Evolutionary conservation across 352 stramenopile genomes (phyloP).

Genomic region (Pilasporangium apinafurcum): DNA sequence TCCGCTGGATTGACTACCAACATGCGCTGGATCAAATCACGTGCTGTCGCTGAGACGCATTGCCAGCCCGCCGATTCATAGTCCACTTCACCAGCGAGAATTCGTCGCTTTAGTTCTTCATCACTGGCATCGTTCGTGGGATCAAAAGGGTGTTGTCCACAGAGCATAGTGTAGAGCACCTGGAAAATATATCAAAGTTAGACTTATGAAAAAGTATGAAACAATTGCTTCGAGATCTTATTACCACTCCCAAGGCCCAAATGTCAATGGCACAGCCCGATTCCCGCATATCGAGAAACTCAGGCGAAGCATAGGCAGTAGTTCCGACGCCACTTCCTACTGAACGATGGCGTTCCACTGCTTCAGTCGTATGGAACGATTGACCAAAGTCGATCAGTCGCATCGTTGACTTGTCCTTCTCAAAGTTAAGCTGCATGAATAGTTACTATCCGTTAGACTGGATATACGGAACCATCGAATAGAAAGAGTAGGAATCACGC

Average conservation of each 20-base stretch:
- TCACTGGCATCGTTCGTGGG: conserved; percentile 41
- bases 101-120: conserved; percentile 24
- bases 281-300: conserved; percentile 21
- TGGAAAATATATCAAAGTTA: too few species aligned
- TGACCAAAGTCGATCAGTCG: conserved; percentile 80
- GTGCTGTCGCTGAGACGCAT: conserved; percentile 31
- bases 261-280: conserved; percentile 38
- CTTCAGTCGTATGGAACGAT: conserved; percentile 28
- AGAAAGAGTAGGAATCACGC: conserved; percentile 7
- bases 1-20: conserved; percentile 30
- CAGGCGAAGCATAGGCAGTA: conserved; percentile 30
- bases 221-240: too few species aligned
- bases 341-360: not conserved
- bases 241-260: conserved; percentile 48
- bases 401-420: conserved; percentile 25
- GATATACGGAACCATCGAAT: not conserved
- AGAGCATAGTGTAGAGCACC: conserved; percentile 52
- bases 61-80: conserved; percentile 21
- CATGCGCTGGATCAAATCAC: conserved; percentile 32
- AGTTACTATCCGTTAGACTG: not conserved
- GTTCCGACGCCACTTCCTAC: conserved; percentile 18
- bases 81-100: conserved; percentile 32
- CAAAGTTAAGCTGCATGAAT: not conserved
- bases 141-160: conserved; percentile 48
- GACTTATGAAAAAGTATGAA: too few species aligned